Base-by-base conservation (phyloP, 2,329 filamentous ascomycete species). In the Calcarisporium arbuscula region DNA sequence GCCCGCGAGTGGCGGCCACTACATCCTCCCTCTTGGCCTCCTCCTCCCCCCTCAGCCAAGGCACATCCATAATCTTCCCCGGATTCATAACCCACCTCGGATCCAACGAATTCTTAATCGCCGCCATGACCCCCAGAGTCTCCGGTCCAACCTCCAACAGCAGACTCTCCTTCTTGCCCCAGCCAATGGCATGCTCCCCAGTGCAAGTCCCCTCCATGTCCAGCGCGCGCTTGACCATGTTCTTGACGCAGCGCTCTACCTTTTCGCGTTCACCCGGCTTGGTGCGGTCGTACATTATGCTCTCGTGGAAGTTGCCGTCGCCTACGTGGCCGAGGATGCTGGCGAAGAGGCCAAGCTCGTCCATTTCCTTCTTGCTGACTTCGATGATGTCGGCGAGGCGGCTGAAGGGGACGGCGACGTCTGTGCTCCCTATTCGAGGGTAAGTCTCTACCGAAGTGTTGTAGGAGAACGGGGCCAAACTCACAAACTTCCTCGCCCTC, bases 181-280 rank as follows among this genome's bases (percentile, higher is more conserved):
- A 77, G 16, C 87, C 88, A 41, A 94, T 73, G 1, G 84, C 84
- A 57, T 94, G 87, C 58, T 94, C 88, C 19, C 87, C 88, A 1
- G 88, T 94, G 56, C 85, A 92, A 6, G 88, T 94, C 2, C 89
- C 87, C 40, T 95, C 89, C 88, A 95, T 95, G 45, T 90, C 85
- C 17, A 95, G 60, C 3, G 88, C 89, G n/a, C 86, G 76, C 46
- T 83, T 74, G 15, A 95, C 86, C 88, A 95, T 95, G 48, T 87
- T 82, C 53, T 89, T 80, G 30, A 95, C 86, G 44, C 85, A 87
- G 35, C 70, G 72, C 54, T 92, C 85, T 2, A 92, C 86, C 46
- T 82, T 84, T 27, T 72, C 80, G 36, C 74, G 74, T 60, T 95
- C 84, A 18, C 69, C 76, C 4, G 75, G 70, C 36, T 88, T 69